Evolutionary conservation across 208 protist species (phyloP).

Genomic region (Leishmania martiniquensis): DNA sequence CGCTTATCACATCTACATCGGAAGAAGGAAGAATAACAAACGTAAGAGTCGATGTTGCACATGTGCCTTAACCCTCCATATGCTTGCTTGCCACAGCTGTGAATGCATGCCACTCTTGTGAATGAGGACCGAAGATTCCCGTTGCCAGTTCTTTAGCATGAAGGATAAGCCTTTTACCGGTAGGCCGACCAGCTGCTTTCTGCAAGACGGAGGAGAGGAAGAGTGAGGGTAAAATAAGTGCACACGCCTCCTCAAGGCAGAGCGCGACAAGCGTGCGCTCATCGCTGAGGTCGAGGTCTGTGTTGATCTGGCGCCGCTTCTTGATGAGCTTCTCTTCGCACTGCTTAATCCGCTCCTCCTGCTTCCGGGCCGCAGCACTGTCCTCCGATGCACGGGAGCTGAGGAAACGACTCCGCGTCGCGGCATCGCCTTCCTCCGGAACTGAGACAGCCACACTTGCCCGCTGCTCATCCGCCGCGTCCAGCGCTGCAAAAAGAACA

Average conservation of each 20-base stretch:
- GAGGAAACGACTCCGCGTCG: too few relatives aligned
- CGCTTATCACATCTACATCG: background rate
- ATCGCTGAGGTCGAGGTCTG: conserved; percentile 9
- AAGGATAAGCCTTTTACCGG: too few relatives aligned
- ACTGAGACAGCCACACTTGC: background rate
- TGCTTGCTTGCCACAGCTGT: background rate
- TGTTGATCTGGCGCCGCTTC: background rate
- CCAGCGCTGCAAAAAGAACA: background rate
- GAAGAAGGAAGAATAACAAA: background rate
- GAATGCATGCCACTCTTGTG: background rate
- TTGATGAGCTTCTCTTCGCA: background rate
- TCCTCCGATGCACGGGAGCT: background rate
- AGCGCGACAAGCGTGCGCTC: conserved; percentile 8
- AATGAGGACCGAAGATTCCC: background rate
- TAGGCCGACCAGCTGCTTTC: too few relatives aligned
- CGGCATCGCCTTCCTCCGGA: background rate
- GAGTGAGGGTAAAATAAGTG: background rate
- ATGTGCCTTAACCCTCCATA: background rate
- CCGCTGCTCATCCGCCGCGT: background rate
- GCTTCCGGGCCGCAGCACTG: background rate
- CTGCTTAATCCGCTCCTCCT: background rate
- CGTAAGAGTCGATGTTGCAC: too few relatives aligned
- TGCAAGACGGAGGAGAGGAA: background rate
- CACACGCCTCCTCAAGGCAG: background rate
- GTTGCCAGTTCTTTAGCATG: too few relatives aligned